Base-by-base conservation (phyloP, 2,329 filamentous ascomycete species). In the Colletotrichum noveboracense region DNA sequence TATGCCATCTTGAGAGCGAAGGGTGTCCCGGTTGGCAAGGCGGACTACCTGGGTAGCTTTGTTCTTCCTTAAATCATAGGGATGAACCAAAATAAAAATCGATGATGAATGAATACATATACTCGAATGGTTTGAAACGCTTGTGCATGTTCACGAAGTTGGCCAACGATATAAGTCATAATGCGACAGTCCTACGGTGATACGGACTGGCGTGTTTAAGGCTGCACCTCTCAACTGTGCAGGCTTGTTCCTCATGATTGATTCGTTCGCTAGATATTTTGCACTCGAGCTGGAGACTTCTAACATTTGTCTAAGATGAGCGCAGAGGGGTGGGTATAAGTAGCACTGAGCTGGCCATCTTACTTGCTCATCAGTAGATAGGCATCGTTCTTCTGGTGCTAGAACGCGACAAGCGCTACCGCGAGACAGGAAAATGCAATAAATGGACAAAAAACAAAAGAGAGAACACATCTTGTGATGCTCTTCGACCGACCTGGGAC, bases 1-100 rank as follows among this genome's bases (percentile, higher is more conserved):
- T 93, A 93, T 81, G 84, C 81, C 3, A 89, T 94, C 65, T 79
- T 93, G 78, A 84, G 92, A 65, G 85, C 84, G 62, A 86, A 89
- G 81, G 91, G 91, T 0, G 89, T 93, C 16, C 86, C 86, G 2
- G 26, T 94, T 34, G 91, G 91, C 13, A 93, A 93, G 86, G 48
- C 77, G 24, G 90, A 93, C 78, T 93, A 86, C 79, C 78, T 92
- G 62, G 67, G n/a, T 14, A 65, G 73, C 48, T 75, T 75, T 16
- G 21, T 75, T 18, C 48, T n/a, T 1, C 38, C 52, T 16, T 75
- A 65, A 28, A 6, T 13, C 1, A 4, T 6, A n/a, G 10, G n/a
- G 0, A 2, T 5, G 18, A 55, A 7, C 2, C 1, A 5, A 18
- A 26, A n/a, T 3, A 12, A 24, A 24, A 36, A n/a, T 36, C 4